Conservation (phyloP, 2,329 filamentous ascomycete genomes). For the Pseudogymnoascus sp. region DNA sequence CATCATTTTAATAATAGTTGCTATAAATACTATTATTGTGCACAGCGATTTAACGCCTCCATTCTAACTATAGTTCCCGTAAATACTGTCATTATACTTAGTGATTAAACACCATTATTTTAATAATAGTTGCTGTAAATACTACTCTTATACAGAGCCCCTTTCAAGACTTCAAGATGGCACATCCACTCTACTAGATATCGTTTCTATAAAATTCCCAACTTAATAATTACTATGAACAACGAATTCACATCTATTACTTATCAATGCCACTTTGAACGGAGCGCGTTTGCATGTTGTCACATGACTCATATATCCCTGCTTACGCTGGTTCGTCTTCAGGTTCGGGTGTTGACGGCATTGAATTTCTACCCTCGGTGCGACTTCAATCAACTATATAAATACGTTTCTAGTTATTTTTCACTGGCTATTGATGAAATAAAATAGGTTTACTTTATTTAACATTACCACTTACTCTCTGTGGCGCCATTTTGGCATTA, state of each 20-base stretch:
- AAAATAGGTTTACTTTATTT: neutral
- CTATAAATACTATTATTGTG: too few species aligned
- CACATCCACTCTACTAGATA: too few species aligned
- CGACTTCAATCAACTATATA: neutral
- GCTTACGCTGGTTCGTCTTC: neutral
- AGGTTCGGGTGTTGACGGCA: constrained; percentile 2
- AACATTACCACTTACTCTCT: neutral
- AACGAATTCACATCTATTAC: neutral
- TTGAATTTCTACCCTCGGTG: neutral
- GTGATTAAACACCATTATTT: too few species aligned
- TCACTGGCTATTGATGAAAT: neutral
- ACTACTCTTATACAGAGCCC: too few species aligned
- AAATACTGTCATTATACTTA: too few species aligned
- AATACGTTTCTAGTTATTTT: neutral
- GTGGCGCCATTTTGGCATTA: neutral
- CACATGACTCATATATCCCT: constrained; percentile 6
- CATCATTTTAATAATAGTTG: too few species aligned
- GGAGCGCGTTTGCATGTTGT: neutral
- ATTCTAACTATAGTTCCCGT: too few species aligned
- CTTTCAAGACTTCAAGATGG: too few species aligned
- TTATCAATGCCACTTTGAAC: neutral
- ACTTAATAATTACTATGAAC: neutral
- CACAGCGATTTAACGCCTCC: too few species aligned
- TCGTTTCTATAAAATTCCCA: neutral
- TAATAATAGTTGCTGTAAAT: too few species aligned